Base-by-base conservation (phyloP, 306 rosid species). In the Vigna radiata region DNA sequence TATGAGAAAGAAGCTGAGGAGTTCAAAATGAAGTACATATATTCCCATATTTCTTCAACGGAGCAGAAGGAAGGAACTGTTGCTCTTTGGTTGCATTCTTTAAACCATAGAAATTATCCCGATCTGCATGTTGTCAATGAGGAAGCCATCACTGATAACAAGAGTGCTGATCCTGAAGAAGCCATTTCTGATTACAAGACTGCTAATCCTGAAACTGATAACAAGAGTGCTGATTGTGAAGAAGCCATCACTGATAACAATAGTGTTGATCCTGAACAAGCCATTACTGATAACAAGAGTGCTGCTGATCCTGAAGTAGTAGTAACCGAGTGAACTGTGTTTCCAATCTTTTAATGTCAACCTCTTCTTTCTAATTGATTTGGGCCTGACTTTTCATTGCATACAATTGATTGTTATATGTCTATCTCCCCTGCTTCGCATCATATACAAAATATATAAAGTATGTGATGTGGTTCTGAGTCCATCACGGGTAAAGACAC, bases 31-130 rank as follows among this genome's bases (percentile, higher is more conserved):
- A 90, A 86, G 88, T 81, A 88, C 58, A 90, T 94, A 50, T 94
- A 95, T 84, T 59, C 93, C 83, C 96, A 94, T 72, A 89, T 94
- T 60, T 88, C 90, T 65, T 83, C 88, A 58, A 89, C 95, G 0
- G 96, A 92, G 84, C 87, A 86, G 60, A 92, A 90, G 85, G 96
- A 94, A n/a, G 96, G 97, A 87, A 84, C 80, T 44, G 96, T 89
- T 37, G 97, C 73, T 70, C 90, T 90, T 53, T 94, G 97, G 96
- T 86, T 91, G 86, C 98, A 92, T 87, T 94, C 98, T 65, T 84
- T 94, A 49, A 94, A 94, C 87, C 89, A 92, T 78, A 90, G 95
- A 39, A 94, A 94, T 77, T 94, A 92, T 79, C 92, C 97, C 3
- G 97, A 92, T 82, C 78, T 92, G 52, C 80, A 71, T 18, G 11